phyloP scores from a whole-genome alignment of 2,329 filamentous ascomycete genomes.

The Nigrospora oryzae region DNA sequence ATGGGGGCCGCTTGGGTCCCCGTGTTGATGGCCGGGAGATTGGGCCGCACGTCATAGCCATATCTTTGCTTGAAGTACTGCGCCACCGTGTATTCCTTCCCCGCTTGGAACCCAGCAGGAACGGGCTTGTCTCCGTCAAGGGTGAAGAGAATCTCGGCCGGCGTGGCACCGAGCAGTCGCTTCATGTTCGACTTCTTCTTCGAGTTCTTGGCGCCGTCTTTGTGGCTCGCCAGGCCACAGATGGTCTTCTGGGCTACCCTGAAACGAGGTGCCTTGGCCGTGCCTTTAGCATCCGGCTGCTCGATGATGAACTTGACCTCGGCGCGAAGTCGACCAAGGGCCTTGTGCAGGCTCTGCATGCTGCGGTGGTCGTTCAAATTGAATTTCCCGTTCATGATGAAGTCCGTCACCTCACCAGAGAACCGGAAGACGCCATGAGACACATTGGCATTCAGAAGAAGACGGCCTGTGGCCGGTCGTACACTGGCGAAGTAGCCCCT shows the following conservation, averaged over 20 bases:
- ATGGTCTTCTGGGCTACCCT: constrained; percentile 11
- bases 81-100: constrained; percentile 24
- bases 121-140: constrained; percentile 10
- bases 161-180: constrained; percentile 12
- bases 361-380: background rate
- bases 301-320: constrained; percentile 9
- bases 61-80: constrained; percentile 31
- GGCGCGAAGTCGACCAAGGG: constrained; percentile 11
- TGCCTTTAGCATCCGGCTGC: constrained; percentile 5
- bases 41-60: constrained; percentile 16
- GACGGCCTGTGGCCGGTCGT: constrained; percentile 41
- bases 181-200: constrained; percentile 10
- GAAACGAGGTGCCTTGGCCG: constrained; percentile 4
- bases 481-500: constrained; percentile 49
- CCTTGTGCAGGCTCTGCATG: constrained; percentile 4
- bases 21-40: constrained; percentile 57
- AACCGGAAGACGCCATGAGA: constrained; percentile 43
- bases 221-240: constrained; percentile 17
- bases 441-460: constrained; percentile 48
- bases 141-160: constrained; percentile 22
- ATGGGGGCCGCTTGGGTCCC: constrained; percentile 47
- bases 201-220: constrained; percentile 20
- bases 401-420: constrained; percentile 21
- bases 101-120: constrained; percentile 15
- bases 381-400: constrained; percentile 18